Percentiles rank a stretch among this genome's conserved stretches.
These are phyloP conservation scores for Aspergillus sp. DNA, from an alignment of 2,329 filamentous ascomycete genomes.

Conservation along the genomic window DNA sequence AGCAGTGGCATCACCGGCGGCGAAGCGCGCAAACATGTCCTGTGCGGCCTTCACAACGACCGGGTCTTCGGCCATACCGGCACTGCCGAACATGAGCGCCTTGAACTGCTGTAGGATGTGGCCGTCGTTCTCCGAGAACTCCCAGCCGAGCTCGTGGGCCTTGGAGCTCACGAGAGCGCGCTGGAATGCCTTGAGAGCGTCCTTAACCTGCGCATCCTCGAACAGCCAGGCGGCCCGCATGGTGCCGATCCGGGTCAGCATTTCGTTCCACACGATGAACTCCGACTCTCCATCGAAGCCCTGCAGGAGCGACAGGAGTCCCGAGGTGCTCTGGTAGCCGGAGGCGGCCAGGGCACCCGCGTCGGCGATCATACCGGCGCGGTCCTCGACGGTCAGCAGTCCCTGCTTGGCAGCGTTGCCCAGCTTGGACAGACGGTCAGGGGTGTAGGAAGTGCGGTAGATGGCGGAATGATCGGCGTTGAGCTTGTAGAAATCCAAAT, in stretches of 20 bases:
- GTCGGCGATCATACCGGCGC: constrained; percentile 92
- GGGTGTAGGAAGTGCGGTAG: constrained; percentile 84
- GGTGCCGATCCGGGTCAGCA: constrained; percentile 72
- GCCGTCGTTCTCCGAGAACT: constrained; percentile 77
- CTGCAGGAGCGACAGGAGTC: constrained; percentile 78
- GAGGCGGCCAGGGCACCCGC: constrained; percentile 85
- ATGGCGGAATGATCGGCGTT: constrained; percentile 93
- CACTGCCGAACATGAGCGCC: constrained; percentile 79
- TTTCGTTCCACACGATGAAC: constrained; percentile 94
- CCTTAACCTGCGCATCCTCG: constrained; percentile 67
- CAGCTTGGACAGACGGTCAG: constrained; percentile 80
- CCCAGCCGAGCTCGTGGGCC: constrained; percentile 84
- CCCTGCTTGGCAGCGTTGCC: constrained; percentile 80
- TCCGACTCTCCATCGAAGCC: constrained; percentile 78
- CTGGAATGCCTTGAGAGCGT: constrained; percentile 81
- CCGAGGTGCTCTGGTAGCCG: constrained; percentile 91
- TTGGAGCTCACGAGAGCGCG: constrained; percentile 72
- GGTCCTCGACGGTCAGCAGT: constrained; percentile 80
- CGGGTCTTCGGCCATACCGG: constrained; percentile 77
- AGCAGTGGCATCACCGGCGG: constrained; percentile 71
- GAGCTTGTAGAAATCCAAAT: constrained; percentile 89
- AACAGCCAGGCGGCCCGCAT: constrained; percentile 86
- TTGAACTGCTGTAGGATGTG: constrained; percentile 96
- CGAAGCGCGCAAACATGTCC: constrained; percentile 86
- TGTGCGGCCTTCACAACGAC: constrained; percentile 74